Conservation (phyloP, 75 land plant genomes). For the Sequoiadendron giganteum region DNA sequence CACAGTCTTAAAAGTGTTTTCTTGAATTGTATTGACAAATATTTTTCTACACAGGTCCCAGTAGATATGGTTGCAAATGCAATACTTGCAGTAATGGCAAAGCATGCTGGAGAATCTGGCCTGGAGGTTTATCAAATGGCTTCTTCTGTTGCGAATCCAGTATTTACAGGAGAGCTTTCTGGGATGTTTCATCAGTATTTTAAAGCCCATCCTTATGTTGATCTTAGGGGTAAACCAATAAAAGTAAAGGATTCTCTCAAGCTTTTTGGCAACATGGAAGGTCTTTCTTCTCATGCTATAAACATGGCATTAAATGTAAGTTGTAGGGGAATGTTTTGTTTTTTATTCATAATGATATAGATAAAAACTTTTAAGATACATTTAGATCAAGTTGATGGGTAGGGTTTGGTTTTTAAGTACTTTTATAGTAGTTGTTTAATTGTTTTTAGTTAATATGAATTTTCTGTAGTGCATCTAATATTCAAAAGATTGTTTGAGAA, state of each 20-base stretch:
- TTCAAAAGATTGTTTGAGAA: too few species aligned
- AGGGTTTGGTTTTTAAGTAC: too few species aligned
- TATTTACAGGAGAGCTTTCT: constrained; percentile 51
- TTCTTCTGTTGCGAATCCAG: constrained; percentile 79
- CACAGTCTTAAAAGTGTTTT: not conserved
- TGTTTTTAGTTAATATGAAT: too few species aligned
- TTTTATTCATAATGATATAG: too few species aligned
- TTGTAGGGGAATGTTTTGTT: not conserved
- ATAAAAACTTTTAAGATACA: too few species aligned
- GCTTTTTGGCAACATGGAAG: constrained; percentile 44
- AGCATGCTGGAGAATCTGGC: constrained; percentile 48
- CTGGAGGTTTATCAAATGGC: constrained; percentile 72
- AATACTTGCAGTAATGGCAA: constrained; percentile 84
- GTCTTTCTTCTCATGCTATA: constrained; percentile 38
- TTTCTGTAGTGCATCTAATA: too few species aligned
- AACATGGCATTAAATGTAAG: constrained; percentile 14
- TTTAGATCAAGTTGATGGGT: too few species aligned
- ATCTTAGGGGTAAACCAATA: constrained; percentile 55
- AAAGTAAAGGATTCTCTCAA: constrained; percentile 18
- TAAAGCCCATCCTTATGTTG: constrained; percentile 54
- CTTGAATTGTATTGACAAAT: not conserved
- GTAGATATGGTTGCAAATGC: constrained; percentile 96
- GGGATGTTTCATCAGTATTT: constrained; percentile 57
- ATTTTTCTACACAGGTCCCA: constrained; percentile 51
- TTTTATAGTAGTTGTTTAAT: too few species aligned